A percentile compares a stretch with the other conserved stretches of the same genome.
Conservation (phyloP, 2,329 filamentous ascomycete species). For the Gnomoniopsis smithogilvyi region DNA sequence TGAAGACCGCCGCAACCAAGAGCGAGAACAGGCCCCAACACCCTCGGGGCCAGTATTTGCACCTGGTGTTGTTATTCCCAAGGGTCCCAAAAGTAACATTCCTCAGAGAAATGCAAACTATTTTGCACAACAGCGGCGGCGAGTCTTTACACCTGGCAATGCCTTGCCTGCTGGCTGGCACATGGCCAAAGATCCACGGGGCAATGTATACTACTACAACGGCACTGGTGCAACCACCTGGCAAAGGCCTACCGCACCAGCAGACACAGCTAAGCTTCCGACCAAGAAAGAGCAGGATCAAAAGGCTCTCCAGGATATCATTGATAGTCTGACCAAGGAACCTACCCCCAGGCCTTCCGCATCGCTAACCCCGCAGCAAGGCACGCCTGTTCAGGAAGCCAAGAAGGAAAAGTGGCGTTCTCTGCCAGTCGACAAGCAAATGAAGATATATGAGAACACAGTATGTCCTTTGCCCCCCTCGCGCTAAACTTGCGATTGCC, state of each 20-base stretch:
- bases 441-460: slow-evolving; percentile 92
- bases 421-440: slow-evolving; percentile 77
- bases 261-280: slow-evolving; percentile 64
- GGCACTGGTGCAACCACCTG: slow-evolving; percentile 76
- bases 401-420: slow-evolving; percentile 71
- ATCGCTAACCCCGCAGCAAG: slow-evolving; percentile 63
- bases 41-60: slow-evolving; percentile 20
- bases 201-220: slow-evolving; percentile 83
- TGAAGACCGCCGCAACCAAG: slow-evolving; percentile 63
- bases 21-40: slow-evolving; percentile 31
- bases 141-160: slow-evolving; percentile 42
- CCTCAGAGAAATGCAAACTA: slow-evolving; percentile 52
- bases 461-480: slow-evolving; percentile 52
- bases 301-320: slow-evolving; percentile 77
- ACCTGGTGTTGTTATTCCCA: slow-evolving; percentile 47
- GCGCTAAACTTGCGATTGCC: neutral
- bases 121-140: slow-evolving; percentile 47
- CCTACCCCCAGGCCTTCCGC: slow-evolving; percentile 50
- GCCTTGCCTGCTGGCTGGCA: slow-evolving; percentile 84
- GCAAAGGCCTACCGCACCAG: slow-evolving; percentile 70
- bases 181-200: slow-evolving; percentile 65
- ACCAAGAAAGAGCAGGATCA: slow-evolving; percentile 62
- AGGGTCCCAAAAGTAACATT: slow-evolving; percentile 58
- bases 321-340: slow-evolving; percentile 77
- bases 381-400: slow-evolving; percentile 52